These are phyloP conservation scores for Xanthoparmelia taractica DNA, from an alignment of 495 filamentous ascomycete species.

Conservation along the genomic window DNA sequence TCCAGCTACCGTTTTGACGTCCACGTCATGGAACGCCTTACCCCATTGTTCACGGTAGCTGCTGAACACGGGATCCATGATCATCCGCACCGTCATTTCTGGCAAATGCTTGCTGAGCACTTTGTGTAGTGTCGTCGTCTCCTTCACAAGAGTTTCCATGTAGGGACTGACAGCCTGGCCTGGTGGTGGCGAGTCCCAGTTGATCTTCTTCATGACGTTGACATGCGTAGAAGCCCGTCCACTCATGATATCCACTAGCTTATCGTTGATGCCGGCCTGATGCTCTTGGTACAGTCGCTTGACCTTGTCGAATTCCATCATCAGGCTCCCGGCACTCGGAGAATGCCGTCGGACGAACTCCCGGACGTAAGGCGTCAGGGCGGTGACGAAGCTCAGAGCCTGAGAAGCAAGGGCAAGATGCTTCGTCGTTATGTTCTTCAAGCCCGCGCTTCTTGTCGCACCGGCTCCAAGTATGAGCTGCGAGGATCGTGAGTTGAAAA, in stretches of 20 bases:
- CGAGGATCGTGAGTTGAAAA: constrained; percentile 89
- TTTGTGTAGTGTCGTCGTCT: constrained; percentile 79
- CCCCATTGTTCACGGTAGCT: constrained; percentile 81
- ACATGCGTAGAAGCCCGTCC: constrained; percentile 64
- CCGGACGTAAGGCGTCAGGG: constrained; percentile 80
- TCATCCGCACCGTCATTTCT: constrained; percentile 67
- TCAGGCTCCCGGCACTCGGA: constrained; percentile 49
- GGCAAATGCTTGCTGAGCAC: constrained; percentile 80
- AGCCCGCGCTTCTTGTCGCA: constrained; percentile 78
- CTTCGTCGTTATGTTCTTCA: constrained; percentile 94
- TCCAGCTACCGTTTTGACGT: constrained; percentile 56
- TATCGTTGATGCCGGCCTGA: constrained; percentile 87
- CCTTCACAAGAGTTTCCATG: constrained; percentile 86
- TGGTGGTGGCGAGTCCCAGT: constrained; percentile 54
- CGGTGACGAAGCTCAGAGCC: constrained; percentile 77
- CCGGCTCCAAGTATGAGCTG: constrained; percentile 94
- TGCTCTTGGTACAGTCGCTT: constrained; percentile 85
- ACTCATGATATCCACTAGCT: constrained; percentile 93
- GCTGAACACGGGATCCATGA: constrained; percentile 84
- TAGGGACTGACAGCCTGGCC: constrained; percentile 53
- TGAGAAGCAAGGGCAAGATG: constrained; percentile 91
- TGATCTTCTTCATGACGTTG: constrained; percentile 63
- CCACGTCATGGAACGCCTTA: constrained; percentile 61
- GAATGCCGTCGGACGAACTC: constrained; percentile 83
- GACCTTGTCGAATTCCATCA: constrained; percentile 91